phyloP scores from a whole-genome alignment of 768 basidiomycete genomes.

The Hericium coralloides region DNA sequence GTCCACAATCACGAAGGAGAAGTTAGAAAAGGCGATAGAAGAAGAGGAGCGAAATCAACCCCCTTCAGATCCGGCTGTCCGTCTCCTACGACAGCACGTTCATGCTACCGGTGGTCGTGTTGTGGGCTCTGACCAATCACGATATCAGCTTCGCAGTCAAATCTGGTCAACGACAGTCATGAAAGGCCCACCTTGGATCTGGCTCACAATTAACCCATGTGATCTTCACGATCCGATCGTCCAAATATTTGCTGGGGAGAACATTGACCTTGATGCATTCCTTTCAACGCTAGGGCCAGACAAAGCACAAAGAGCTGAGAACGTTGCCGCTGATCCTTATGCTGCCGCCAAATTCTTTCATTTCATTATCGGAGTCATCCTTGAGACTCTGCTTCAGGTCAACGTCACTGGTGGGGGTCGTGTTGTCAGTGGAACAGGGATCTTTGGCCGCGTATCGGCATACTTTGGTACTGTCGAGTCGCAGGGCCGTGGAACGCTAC shows the following conservation, averaged over 20 bases:
- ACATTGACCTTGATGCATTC: slow-evolving; percentile 36
- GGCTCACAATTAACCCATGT: slow-evolving; percentile 35
- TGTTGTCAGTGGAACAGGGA: slow-evolving; percentile 19
- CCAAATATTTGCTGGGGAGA: slow-evolving; percentile 32
- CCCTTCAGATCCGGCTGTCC: slow-evolving; percentile 1
- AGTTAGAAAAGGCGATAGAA: slow-evolving; percentile 22
- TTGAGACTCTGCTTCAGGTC: slow-evolving; percentile 22
- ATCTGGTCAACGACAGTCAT: slow-evolving; percentile 28
- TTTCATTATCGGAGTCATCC: slow-evolving; percentile 23
- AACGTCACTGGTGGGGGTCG: neutral
- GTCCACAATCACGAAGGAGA: slow-evolving; percentile 17
- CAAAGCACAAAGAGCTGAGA: slow-evolving; percentile 11
- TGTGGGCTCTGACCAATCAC: slow-evolving; percentile 11
- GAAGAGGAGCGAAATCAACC: slow-evolving; percentile 22
- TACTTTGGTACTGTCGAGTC: slow-evolving; percentile 32
- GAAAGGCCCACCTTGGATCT: slow-evolving; percentile 26
- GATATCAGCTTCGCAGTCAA: slow-evolving; percentile 19
- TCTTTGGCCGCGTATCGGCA: slow-evolving; percentile 24
- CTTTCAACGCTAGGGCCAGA: slow-evolving; percentile 17
- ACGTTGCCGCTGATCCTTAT: slow-evolving; percentile 31
- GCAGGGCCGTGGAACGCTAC: slow-evolving; percentile 34
- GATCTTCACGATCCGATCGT: slow-evolving; percentile 36
- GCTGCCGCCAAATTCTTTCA: slow-evolving; percentile 35
- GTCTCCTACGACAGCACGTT: slow-evolving; percentile 8
- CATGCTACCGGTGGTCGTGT: slow-evolving; percentile 11